Percentiles rank a stretch among this genome's conserved stretches.
These are phyloP conservation scores for Hermanozyma aechmeae DNA, from an alignment of 805 yeast species.

Conservation along the genomic window DNA sequence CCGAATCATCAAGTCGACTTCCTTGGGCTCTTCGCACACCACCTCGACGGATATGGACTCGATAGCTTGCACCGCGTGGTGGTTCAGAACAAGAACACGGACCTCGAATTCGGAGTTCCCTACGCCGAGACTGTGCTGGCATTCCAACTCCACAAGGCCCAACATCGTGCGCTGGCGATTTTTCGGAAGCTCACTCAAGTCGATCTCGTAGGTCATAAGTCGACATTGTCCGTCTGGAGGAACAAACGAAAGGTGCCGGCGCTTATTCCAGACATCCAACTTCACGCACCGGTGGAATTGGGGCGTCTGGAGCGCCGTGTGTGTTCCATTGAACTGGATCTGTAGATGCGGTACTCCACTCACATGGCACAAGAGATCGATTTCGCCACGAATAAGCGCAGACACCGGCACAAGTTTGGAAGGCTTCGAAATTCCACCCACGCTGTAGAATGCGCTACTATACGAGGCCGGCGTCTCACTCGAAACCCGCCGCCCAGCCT, in stretches of 20 bases:
- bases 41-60: slow-evolving; percentile 24
- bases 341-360: slow-evolving; percentile 71
- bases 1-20: slow-evolving; percentile 25
- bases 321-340: slow-evolving; percentile 38
- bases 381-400: slow-evolving; percentile 53
- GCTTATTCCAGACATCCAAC: slow-evolving; percentile 39
- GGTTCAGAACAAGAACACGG: slow-evolving; percentile 33
- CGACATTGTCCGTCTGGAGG: slow-evolving; percentile 83
- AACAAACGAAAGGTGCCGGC: slow-evolving; percentile 51
- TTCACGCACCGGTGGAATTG: slow-evolving; percentile 67
- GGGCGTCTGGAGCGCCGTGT: slow-evolving; percentile 45
- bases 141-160: slow-evolving; percentile 51
- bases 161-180: slow-evolving; percentile 14
- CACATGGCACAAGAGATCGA: slow-evolving; percentile 58
- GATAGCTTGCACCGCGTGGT: slow-evolving; percentile 20
- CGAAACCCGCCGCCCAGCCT: too few species aligned
- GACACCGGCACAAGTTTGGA: slow-evolving; percentile 29
- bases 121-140: slow-evolving; percentile 43
- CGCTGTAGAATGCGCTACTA: too few species aligned
- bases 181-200: slow-evolving; percentile 26
- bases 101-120: slow-evolving; percentile 55
- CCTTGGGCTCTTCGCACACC: slow-evolving; percentile 7
- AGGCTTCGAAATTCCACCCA: too few species aligned
- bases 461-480: too few species aligned
- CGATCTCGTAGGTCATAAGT: slow-evolving; percentile 55